These are phyloP conservation scores for Plectosphaerella cucumerina DNA, from an alignment of 2,329 filamentous ascomycete genomes.

Conservation along the genomic window DNA sequence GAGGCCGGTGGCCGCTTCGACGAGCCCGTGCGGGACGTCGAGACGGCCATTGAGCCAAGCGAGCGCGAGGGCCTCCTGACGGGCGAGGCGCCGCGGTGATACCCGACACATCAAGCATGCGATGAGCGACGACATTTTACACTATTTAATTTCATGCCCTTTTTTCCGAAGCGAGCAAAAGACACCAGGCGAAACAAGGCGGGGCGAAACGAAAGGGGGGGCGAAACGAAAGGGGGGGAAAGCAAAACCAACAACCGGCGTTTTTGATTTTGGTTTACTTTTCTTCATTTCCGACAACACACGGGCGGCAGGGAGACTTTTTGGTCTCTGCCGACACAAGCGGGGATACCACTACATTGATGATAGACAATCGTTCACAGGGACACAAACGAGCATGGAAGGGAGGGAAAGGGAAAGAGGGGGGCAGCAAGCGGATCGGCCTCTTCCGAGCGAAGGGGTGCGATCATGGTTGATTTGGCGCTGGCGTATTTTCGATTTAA, in stretches of 20 bases:
- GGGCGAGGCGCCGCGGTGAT: not conserved
- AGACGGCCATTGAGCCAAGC: conserved; percentile 24
- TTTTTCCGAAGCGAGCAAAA: not conserved
- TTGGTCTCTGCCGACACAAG: no score
- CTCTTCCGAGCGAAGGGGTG: no score
- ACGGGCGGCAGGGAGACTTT: no score
- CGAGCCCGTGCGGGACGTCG: conserved; percentile 34
- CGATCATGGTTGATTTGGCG: no score
- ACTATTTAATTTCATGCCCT: not conserved
- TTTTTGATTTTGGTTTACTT: no score
- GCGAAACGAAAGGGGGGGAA: no score
- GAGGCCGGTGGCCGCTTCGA: conserved; percentile 50
- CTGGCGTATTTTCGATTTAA: no score
- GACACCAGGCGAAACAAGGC: not conserved
- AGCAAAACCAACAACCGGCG: no score
- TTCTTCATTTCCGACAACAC: no score
- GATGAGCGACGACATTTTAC: not conserved
- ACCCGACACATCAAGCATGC: not conserved
- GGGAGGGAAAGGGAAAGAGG: not conserved
- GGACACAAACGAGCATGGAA: not conserved
- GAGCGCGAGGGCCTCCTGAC: conserved; percentile 10
- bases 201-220: not conserved
- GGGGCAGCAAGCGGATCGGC: no score
- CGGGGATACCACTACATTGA: no score
- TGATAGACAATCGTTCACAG: not conserved